Evolutionary conservation across 1,284 basidiomycete species (phyloP).

Genomic region (Ceratobasidium sp.): DNA sequence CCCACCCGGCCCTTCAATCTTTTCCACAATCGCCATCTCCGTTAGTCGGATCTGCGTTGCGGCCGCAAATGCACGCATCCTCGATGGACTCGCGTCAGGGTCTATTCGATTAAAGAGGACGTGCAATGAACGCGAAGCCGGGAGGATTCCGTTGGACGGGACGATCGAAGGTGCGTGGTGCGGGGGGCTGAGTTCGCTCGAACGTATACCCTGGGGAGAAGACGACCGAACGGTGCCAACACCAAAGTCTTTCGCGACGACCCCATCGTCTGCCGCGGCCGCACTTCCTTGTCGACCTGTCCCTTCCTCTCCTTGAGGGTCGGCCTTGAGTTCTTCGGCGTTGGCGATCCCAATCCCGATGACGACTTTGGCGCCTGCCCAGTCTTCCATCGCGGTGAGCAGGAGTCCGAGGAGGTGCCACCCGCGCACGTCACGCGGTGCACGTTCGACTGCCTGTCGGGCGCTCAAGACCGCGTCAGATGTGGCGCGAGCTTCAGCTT

Average conservation of each 20-base stretch:
- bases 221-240: slow-evolving; percentile 7
- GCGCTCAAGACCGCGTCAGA: slow-evolving; percentile 77
- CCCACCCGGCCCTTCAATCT: slow-evolving; percentile 86
- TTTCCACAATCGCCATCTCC: slow-evolving; percentile 85
- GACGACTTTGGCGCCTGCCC: slow-evolving; percentile 82
- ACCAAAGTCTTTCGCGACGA: slow-evolving; percentile 48
- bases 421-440: slow-evolving; percentile 78
- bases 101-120: slow-evolving; percentile 68
- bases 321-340: slow-evolving; percentile 63
- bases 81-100: slow-evolving; percentile 48
- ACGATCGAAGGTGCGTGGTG: slow-evolving; percentile 47
- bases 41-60: slow-evolving; percentile 91
- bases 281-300: slow-evolving; percentile 4
- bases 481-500: slow-evolving; percentile 79
- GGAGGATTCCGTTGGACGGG: slow-evolving; percentile 59
- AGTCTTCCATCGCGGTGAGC: slow-evolving; percentile 83
- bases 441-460: slow-evolving; percentile 81
- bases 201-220: slow-evolving; percentile 42
- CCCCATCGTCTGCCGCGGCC: slow-evolving; percentile 34
- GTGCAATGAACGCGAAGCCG: slow-evolving; percentile 66
- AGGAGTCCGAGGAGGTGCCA: slow-evolving; percentile 95
- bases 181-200: slow-evolving; percentile 17
- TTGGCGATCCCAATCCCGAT: slow-evolving; percentile 77
- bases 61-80: slow-evolving; percentile 78
- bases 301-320: slow-evolving; percentile 51